Base-by-base conservation (phyloP, 805 yeast genomes). In the Teunomyces atbi region DNA sequence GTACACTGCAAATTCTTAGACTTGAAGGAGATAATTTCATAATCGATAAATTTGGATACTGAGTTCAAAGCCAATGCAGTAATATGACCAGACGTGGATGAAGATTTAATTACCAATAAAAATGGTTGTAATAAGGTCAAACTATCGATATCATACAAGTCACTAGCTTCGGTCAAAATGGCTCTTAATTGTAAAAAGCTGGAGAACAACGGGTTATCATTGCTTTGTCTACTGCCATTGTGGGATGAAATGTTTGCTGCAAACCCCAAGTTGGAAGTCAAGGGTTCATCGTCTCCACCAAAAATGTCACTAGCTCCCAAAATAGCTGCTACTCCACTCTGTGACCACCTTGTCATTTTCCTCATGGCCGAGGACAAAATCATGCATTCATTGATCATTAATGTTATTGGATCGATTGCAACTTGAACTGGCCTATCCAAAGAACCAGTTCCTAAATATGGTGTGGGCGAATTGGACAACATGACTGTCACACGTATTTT, bases 281-380 rank as follows among this genome's bases (percentile, higher is more conserved):
- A 47, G 21, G 65, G 49, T 41, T 65, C 73, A 39, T 68, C 77
- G 43, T 65, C 63, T 7, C 36, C 77, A 54, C 81, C 79, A 41
- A 81, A 74, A 38, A 81, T 68, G 41, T 71, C 73, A 21, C 82
- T 77, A 4, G 86, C 83, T 2, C 94, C 86, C 38, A 92, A 71
- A 26, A 92, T 81, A 5, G 96, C 89, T 7, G 97, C 92, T 32
- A 91, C 94, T 42, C 85, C 86, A 35, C 86, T 79, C 54, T 86
- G 85, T 52, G 87, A 81, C 60, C 90, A 80, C 52, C 87, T 77
- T 41, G 57, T 58, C 59, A 63, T 62, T 60, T 89, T 90, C 45
- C 97, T 76, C 96, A 94, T 89, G 18, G 94, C 90, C 15, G 96
- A 84, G 15, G 92, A 81, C 44, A 94, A 79, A 47, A 84, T 77